A percentile compares a stretch with the other conserved stretches of the same genome.
These are phyloP conservation scores for Sequoia sempervirens DNA, from an alignment of 75 land plant genomes.

Conservation along the genomic window DNA sequence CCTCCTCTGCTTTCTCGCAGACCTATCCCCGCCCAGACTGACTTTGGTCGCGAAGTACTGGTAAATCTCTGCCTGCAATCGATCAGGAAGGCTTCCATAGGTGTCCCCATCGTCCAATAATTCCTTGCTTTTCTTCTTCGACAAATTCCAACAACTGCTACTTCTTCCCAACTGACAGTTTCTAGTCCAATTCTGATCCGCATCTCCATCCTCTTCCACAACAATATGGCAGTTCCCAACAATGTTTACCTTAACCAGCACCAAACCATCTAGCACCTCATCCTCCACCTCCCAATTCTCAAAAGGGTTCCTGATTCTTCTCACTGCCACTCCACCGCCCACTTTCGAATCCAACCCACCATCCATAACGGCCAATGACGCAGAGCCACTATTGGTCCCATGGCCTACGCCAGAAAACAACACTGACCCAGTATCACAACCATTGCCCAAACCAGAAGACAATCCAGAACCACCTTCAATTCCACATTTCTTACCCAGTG, in stretches of 20 bases:
- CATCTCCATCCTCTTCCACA: slow-evolving; percentile 48
- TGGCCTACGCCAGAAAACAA: background rate
- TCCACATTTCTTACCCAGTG: background rate
- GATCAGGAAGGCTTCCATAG: slow-evolving; percentile 53
- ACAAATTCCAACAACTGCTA: slow-evolving; percentile 16
- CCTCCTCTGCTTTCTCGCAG: slow-evolving; percentile 46
- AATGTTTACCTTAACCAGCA: slow-evolving; percentile 58
- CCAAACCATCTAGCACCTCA: slow-evolving; percentile 14
- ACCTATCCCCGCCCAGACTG: slow-evolving; percentile 54
- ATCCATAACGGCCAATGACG: background rate
- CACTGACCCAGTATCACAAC: background rate
- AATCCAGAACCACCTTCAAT: slow-evolving; percentile 8
- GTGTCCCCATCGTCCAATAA: slow-evolving; percentile 9
- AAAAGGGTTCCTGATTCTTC: background rate
- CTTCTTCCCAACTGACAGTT: slow-evolving; percentile 2
- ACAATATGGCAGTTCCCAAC: slow-evolving; percentile 66
- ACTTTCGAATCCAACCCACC: background rate
- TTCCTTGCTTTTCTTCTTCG: slow-evolving; percentile 1
- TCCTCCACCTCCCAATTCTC: slow-evolving; percentile 21
- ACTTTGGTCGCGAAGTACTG: slow-evolving; percentile 68
- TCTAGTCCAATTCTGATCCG: slow-evolving; percentile 25
- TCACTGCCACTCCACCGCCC: background rate
- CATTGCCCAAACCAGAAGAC: slow-evolving; percentile 10
- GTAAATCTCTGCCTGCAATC: slow-evolving; percentile 66
- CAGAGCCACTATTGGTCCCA: background rate